Percentiles rank a stretch among this genome's conserved stretches.
phyloP scores from a whole-genome alignment of 192 early-diverging fungal species.

The Coemansia sp. region DNA sequence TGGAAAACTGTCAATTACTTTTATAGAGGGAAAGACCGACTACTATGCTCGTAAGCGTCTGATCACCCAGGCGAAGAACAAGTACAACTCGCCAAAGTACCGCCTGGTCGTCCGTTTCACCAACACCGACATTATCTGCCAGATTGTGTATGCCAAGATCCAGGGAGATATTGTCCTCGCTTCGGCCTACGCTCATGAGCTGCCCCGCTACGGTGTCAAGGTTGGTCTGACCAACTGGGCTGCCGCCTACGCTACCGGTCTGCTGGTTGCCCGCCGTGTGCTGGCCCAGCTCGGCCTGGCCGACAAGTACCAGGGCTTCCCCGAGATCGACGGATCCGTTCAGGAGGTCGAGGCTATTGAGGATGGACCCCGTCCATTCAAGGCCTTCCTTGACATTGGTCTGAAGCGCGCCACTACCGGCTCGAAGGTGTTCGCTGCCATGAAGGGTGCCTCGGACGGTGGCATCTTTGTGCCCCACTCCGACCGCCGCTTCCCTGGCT shows the following conservation, averaged over 20 bases:
- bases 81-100: constrained; percentile 99
- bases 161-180: constrained; percentile 94
- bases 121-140: constrained; percentile 96
- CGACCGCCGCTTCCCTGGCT: constrained; percentile 98
- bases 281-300: constrained; percentile 93
- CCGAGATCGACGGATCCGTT: constrained; percentile 87
- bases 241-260: constrained; percentile 98
- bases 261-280: constrained; percentile 94
- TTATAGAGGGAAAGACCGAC: constrained; percentile 99
- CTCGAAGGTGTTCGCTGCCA: constrained; percentile 94
- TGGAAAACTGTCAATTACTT: constrained; percentile 8
- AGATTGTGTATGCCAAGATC: constrained; percentile 98
- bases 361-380: constrained; percentile 96
- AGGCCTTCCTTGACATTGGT: constrained; percentile 97
- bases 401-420: constrained; percentile 97
- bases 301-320: constrained; percentile 96
- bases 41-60: constrained; percentile 99
- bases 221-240: constrained; percentile 99
- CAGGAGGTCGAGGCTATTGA: constrained; percentile 86
- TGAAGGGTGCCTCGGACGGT: constrained; percentile 99
- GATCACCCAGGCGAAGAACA: constrained; percentile 99
- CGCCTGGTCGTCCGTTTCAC: constrained; percentile 99
- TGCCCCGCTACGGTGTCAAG: constrained; percentile 94
- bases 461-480: constrained; percentile 96
- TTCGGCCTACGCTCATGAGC: constrained; percentile 97